A percentile compares a stretch with the other conserved stretches of the same genome.
Conservation (phyloP, 805 yeast species). For the Pichia paraexigua region DNA sequence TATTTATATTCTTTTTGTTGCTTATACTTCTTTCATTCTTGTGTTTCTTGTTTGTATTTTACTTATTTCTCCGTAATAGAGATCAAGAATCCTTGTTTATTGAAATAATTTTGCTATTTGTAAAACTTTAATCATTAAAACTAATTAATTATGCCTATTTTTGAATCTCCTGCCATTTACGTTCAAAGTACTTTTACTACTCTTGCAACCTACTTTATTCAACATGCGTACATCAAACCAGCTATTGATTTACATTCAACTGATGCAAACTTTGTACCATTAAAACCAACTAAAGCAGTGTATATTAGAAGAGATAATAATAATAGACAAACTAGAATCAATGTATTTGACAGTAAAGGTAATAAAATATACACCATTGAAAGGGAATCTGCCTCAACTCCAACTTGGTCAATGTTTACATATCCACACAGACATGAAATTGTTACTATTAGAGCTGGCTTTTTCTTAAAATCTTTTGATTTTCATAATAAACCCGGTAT, state of each 20-base stretch:
- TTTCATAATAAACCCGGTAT: slow-evolving; percentile 40
- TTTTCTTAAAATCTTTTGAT: slow-evolving; percentile 36
- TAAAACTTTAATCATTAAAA: background rate
- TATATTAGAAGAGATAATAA: slow-evolving; percentile 44
- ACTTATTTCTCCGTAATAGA: background rate
- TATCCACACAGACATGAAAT: slow-evolving; percentile 39
- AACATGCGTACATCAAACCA: slow-evolving; percentile 34
- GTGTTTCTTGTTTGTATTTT: background rate
- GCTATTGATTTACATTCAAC: slow-evolving; percentile 33
- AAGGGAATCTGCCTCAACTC: slow-evolving; percentile 38
- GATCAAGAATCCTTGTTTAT: background rate
- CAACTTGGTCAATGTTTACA: slow-evolving; percentile 44
- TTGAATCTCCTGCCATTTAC: slow-evolving; percentile 42
- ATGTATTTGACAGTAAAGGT: slow-evolving; percentile 40
- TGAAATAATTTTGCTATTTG: background rate
- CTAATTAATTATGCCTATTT: slow-evolving; percentile 28
- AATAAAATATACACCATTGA: slow-evolving; percentile 42
- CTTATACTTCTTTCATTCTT: background rate
- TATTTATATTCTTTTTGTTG: background rate
- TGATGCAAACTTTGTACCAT: slow-evolving; percentile 35
- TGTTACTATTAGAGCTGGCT: slow-evolving; percentile 45
- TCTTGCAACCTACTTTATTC: slow-evolving; percentile 34
- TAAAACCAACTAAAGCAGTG: slow-evolving; percentile 34
- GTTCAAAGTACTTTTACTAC: slow-evolving; percentile 34
- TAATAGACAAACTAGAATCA: slow-evolving; percentile 36